A percentile compares a stretch with the other conserved stretches of the same genome.
These are phyloP conservation scores for Physcomitrium patens DNA, from an alignment of 225 moss, liverwort and hornwort genomes.

Conservation along the genomic window DNA sequence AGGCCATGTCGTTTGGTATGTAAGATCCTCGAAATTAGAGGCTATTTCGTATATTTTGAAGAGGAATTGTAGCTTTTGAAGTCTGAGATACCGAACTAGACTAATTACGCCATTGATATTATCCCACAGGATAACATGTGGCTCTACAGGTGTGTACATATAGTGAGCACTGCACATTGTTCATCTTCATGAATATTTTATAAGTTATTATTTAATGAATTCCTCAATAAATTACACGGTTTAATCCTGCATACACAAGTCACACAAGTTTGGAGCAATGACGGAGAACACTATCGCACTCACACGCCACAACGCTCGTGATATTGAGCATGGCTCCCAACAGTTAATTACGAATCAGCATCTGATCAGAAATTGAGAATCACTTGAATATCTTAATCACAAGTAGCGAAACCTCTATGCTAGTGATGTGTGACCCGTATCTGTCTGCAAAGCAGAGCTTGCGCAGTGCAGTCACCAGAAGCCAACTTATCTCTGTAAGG, in stretches of 20 bases:
- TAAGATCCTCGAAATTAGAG: too few relatives aligned
- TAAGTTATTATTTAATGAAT: not conserved
- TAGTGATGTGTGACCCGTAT: slow-evolving; percentile 60
- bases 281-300: not conserved
- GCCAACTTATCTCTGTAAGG: slow-evolving; percentile 52
- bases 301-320: not conserved
- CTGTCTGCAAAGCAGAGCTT: slow-evolving; percentile 68
- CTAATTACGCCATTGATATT: too few relatives aligned
- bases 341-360: slow-evolving; percentile 1
- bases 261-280: slow-evolving; percentile 3
- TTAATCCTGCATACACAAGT: slow-evolving; percentile 15
- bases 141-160: too few relatives aligned
- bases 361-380: not conserved
- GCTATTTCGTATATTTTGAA: too few relatives aligned
- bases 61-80: too few relatives aligned
- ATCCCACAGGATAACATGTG: too few relatives aligned
- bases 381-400: not conserved
- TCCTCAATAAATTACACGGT: not conserved
- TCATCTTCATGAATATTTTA: too few relatives aligned
- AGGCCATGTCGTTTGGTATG: too few relatives aligned
- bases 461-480: slow-evolving; percentile 71
- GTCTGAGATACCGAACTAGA: too few relatives aligned
- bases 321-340: not conserved
- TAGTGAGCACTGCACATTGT: too few relatives aligned
- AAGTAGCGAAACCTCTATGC: slow-evolving; percentile 4